Evolutionary conservation across 2,329 filamentous ascomycete species (phyloP).

Genomic region (Fusarium xyrophilum): DNA sequence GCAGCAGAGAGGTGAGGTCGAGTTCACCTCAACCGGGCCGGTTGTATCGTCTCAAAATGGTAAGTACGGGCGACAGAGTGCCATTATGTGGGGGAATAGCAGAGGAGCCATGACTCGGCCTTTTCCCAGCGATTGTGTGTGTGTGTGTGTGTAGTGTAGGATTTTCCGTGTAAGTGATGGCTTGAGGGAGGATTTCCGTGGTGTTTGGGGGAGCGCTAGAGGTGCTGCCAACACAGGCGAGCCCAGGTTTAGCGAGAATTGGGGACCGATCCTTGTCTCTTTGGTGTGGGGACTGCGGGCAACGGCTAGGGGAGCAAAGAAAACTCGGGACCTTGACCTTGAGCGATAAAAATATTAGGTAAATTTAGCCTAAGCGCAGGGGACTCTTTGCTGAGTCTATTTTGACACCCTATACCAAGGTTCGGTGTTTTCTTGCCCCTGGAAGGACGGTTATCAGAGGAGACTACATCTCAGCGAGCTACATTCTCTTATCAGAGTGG

Average conservation of each 20-base stretch:
- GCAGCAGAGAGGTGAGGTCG: background rate
- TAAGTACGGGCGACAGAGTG: slow-evolving; percentile 24
- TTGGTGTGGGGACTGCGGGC: background rate
- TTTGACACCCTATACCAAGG: no score
- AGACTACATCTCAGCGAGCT: no score
- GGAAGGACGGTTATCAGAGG: no score
- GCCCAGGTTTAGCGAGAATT: slow-evolving; percentile 12
- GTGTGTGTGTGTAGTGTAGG: slow-evolving; percentile 3
- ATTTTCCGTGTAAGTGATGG: slow-evolving; percentile 11
- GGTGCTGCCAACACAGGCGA: slow-evolving; percentile 22
- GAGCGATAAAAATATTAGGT: no score
- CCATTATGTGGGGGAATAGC: slow-evolving; percentile 34
- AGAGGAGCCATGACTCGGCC: slow-evolving; percentile 37
- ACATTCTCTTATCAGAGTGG: slow-evolving; percentile 23
- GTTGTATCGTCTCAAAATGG: slow-evolving; percentile 17
- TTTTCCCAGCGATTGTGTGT: slow-evolving; percentile 10
- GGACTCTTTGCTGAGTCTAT: no score
- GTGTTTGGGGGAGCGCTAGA: slow-evolving; percentile 23
- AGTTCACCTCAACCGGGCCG: slow-evolving; percentile 29
- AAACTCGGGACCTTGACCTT: no score
- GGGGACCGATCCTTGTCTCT: background rate
- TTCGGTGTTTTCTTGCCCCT: no score
- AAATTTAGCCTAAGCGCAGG: no score
- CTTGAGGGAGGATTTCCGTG: slow-evolving; percentile 1
- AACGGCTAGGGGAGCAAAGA: no score